phyloP scores from a whole-genome alignment of 352 stramenopile species.

The Salisapilia sapeloensis region DNA sequence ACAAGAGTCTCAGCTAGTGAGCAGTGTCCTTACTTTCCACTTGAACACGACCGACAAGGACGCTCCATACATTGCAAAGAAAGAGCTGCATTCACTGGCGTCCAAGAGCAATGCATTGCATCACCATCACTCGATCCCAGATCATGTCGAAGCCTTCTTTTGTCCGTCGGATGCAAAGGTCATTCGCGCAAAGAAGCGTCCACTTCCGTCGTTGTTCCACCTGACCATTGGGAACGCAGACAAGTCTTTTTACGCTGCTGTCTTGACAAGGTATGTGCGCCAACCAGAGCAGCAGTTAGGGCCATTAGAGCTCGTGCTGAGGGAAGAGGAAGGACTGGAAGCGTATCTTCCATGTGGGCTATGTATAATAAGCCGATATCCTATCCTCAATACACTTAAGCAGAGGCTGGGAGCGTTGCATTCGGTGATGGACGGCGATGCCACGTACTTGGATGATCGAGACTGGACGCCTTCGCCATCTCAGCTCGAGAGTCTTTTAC shows the following conservation, averaged over 20 bases:
- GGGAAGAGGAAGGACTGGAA: conserved; percentile 65
- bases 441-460: conserved; percentile 24
- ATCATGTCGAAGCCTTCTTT: conserved; percentile 76
- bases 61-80: conserved; percentile 35
- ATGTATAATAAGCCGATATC: conserved; percentile 70
- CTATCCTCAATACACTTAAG: conserved; percentile 68
- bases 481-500: conserved; percentile 44
- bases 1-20: conserved; percentile 44
- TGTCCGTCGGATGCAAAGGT: conserved; percentile 37
- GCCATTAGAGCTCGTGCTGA: conserved; percentile 58
- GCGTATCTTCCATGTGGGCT: conserved; percentile 58
- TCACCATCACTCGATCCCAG: conserved; percentile 62
- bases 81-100: conserved; percentile 55
- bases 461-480: conserved; percentile 33
- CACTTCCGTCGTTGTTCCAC: conserved; percentile 55
- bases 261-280: conserved; percentile 62
- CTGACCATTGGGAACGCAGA: conserved; percentile 72
- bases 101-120: conserved; percentile 38
- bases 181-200: conserved; percentile 31
- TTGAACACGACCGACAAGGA: conserved; percentile 41
- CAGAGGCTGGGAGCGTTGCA: conserved; percentile 47
- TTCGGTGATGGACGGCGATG: conserved; percentile 30
- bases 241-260: conserved; percentile 67
- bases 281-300: conserved; percentile 46
- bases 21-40: conserved; percentile 49